Conservation (phyloP, 2,329 filamentous ascomycete genomes). For the Verticillium klebahnii region DNA sequence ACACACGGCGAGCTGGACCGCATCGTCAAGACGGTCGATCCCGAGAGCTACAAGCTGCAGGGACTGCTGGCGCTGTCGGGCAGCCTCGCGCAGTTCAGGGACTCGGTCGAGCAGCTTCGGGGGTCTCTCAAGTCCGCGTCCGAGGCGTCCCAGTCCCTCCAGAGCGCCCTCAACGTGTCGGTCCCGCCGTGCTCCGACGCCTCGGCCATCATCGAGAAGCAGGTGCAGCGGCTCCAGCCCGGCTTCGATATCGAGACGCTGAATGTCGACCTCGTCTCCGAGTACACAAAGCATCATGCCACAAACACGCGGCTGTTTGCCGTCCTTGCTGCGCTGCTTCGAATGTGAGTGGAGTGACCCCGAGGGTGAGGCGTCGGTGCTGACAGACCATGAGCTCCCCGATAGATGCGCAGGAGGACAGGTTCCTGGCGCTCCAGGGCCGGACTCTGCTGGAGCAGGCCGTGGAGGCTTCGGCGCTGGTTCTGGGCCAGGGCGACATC, state of each 20-base stretch:
- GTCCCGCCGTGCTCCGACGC: slow-evolving; percentile 23
- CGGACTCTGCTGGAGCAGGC: slow-evolving; percentile 6
- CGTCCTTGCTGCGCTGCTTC: slow-evolving; percentile 2
- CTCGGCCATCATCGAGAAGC: slow-evolving; percentile 25
- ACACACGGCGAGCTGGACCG: slow-evolving; percentile 23
- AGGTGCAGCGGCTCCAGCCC: slow-evolving; percentile 24
- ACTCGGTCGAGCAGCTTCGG: slow-evolving; percentile 19
- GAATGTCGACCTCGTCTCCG: slow-evolving; percentile 19
- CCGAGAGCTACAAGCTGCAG: slow-evolving; percentile 8
- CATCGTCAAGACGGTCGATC: slow-evolving; percentile 14
- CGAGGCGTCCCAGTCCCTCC: slow-evolving; percentile 22
- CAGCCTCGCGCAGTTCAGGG: slow-evolving; percentile 20
- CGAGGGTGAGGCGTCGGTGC: too few species aligned
- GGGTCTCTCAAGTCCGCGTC: slow-evolving; percentile 16
- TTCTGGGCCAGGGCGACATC: slow-evolving; percentile 3
- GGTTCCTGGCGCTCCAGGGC: slow-evolving; percentile 5
- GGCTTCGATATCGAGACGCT: slow-evolving; percentile 15
- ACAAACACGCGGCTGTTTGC: slow-evolving; percentile 19
- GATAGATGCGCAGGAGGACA: slow-evolving; percentile 4
- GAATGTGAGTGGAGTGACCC: slow-evolving; percentile 4
- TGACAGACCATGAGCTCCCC: slow-evolving; percentile 5
- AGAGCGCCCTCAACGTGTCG: slow-evolving; percentile 19
- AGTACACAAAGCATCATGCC: slow-evolving; percentile 17
- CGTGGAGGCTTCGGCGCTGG: slow-evolving; percentile 8
- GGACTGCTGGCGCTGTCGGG: slow-evolving; percentile 17